Base-by-base conservation (phyloP, 73 alveolate genomes). In the Diophrys sp. region DNA sequence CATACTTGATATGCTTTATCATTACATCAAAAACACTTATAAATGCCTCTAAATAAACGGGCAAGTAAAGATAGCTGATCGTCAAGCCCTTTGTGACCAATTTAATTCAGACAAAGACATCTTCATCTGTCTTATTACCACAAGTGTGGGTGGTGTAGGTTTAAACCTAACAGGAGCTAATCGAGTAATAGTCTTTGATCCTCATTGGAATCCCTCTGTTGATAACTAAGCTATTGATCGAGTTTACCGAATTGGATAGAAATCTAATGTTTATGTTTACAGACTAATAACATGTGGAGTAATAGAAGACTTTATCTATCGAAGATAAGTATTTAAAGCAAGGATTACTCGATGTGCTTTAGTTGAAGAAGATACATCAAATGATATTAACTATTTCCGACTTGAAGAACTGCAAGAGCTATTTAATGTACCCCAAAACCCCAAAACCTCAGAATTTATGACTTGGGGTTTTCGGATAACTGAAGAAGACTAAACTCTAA, bases 151-250 rank as follows among this genome's bases (percentile, higher is more conserved):
- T 25, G 97, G 97, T 23, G 76, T 87, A 33, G 97, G 97, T 14
- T 73, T 91, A 67, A 87, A 81, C 23, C 84, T 87, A n/a, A 91
- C 94, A n/a, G 95, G 91, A 2, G 97, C 97, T 56, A 74, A 91
- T 78, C 30, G 97, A 5, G 97, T 87, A 25, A 85, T 91, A n/a
- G 70, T 91, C 54, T 81, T 87, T 1, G 97, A 91, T 31, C 97
- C 97, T 14, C 92, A 90, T 24, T 91, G 97, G 97, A 91, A 87
- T 74, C 97, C 97, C 1, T 87, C 97, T 18, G 85, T 81, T 67
- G 97, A 91, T 56, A 79, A 84, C 26, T 87, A 91, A 71, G 97
- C 97, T 56, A 82, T 91, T 54, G 97, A 91, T 56, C 54, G 97
- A 31, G 89, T 82, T 0, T 88, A 90, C 54, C 77, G 97, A 23